Base-by-base conservation (phyloP, 2,329 filamentous ascomycete genomes). In the Cadophora sp. region DNA sequence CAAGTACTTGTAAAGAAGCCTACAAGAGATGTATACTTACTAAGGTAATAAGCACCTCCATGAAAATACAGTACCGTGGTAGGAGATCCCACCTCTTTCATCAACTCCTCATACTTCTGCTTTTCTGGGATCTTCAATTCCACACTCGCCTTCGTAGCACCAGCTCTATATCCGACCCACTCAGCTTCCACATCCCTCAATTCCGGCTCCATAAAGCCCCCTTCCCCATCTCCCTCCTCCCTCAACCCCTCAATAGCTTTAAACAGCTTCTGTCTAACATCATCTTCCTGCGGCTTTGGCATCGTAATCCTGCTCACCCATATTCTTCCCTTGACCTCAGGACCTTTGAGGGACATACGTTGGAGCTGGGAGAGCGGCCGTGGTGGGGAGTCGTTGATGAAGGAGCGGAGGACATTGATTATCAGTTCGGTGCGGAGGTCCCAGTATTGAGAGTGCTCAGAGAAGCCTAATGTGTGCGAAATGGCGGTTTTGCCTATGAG, bases 241-340 rank as follows among this genome's bases (percentile, higher is more conserved):
- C 81, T 82, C 77, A 91, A 77, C 0, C 81, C 82, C 27, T 87
- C 81, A 55, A 94, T 87, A 3, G 85, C 86, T 34, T 80, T 80
- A 70, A 88, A 81, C 29, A 94, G 76, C 1, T 84, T 82, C 53
- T 90, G 84, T n/a, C 86, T 81, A 16, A 89, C 77, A 83, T 86
- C 74, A 76, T 84, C 77, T 82, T 87, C 67, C 58, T 80, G 84
- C 0, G 90, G 91, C 2, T 81, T 80, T 0, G 88, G 86, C 19
- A 93, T 81, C 0, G 85, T 86, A 51, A 92, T 89, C 65, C 88
- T 91, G 74, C 89, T 90, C 27, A 97, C 84, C 94, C 94, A 97
- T 72, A 96, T 88, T 55, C 86, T 87, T 3, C 93, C 93, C 77
- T 92, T 94, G 76, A 97, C 83, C 0, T 87, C 89, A 0, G 86